These are phyloP conservation scores for Kodamaea kakaduensis DNA, from an alignment of 805 yeast genomes.

Conservation along the genomic window DNA sequence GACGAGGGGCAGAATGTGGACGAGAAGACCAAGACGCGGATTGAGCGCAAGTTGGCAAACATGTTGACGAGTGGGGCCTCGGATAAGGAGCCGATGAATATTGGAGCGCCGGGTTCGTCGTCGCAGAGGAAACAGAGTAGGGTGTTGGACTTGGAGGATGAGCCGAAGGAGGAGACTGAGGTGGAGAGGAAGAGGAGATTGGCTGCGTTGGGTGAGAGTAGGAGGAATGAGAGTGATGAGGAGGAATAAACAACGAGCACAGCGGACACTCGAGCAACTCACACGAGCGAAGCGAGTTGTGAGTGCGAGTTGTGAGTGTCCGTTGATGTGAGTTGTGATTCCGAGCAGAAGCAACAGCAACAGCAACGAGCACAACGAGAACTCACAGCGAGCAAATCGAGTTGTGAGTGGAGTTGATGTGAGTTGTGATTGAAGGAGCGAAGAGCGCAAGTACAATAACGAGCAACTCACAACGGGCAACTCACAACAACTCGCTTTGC, in stretches of 20 bases:
- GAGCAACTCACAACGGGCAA: too few relatives aligned
- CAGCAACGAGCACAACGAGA: too few relatives aligned
- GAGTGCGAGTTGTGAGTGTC: too few relatives aligned
- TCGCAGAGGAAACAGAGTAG: conserved; percentile 6
- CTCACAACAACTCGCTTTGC: too few relatives aligned
- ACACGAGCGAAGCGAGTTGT: too few relatives aligned
- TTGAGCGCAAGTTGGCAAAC: conserved; percentile 17
- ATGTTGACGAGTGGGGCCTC: conserved; percentile 12
- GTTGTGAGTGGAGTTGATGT: too few relatives aligned
- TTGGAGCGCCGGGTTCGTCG: conserved; percentile 5
- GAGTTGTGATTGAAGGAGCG: too few relatives aligned
- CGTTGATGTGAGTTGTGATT: too few relatives aligned
- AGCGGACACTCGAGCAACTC: too few relatives aligned
- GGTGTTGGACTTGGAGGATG: conserved; percentile 15
- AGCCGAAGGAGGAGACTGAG: conserved; percentile 49
- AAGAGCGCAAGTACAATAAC: too few relatives aligned
- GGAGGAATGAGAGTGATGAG: conserved; percentile 45
- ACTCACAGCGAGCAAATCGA: too few relatives aligned
- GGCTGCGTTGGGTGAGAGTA: conserved; percentile 49
- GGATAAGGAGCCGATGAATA: conserved; percentile 3
- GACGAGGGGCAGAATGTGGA: background rate
- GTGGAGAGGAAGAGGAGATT: conserved; percentile 62
- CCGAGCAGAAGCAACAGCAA: too few relatives aligned
- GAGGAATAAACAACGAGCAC: conserved; percentile 32
- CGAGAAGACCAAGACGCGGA: conserved; percentile 13